Evolutionary conservation across 805 yeast genomes (phyloP), one percentile per base, ranked within the genome.

Genomic region (Saccharomycopsis schoenii): DNA sequence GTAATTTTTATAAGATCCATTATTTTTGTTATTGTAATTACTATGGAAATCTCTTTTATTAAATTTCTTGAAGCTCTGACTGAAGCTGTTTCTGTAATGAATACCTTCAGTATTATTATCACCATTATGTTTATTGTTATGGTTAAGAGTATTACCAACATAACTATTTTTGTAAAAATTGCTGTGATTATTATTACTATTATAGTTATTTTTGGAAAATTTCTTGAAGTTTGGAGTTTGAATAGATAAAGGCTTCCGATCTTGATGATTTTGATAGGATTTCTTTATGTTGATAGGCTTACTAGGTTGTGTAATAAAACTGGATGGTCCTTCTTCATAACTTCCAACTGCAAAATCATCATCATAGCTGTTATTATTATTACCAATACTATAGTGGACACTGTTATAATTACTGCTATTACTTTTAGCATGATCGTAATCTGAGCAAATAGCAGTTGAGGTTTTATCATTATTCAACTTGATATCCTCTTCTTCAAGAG

Each of bases 241-340:
- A 60, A 84, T 83, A 24, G 83, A 86, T 63, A 85, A 78, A 6
- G 89, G 88, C 66, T 83, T 80, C 61, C 86, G 74, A 24, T 65
- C 61, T 67, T 72, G 55, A 70, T 66, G 56, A 66, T 66, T 56
- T 69, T 70, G 60, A 56, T 56, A 67, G 36, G 66, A 67, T 56
- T 64, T 62, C 51, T 66, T 63, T 59, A 70, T 71, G 41, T 68
- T 68, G 57, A 71, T 69, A 1, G 71, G 69, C 58, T 65, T 68
- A 39, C 69, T 62, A 58, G 65, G 62, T 34, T 66, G 60, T n/a
- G 63, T 64, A 34, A 65, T 65, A 58, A 65, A 64, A 47, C 64
- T 62, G 39, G 64, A 54, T 11, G 50, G 37, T 2, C 14, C 43
- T 8, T n/a, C 51, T 10, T 58, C 55, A 25, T 57, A 47, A 50